Base-by-base conservation (phyloP, 352 stramenopile genomes). In the Phytophthora megakarya region DNA sequence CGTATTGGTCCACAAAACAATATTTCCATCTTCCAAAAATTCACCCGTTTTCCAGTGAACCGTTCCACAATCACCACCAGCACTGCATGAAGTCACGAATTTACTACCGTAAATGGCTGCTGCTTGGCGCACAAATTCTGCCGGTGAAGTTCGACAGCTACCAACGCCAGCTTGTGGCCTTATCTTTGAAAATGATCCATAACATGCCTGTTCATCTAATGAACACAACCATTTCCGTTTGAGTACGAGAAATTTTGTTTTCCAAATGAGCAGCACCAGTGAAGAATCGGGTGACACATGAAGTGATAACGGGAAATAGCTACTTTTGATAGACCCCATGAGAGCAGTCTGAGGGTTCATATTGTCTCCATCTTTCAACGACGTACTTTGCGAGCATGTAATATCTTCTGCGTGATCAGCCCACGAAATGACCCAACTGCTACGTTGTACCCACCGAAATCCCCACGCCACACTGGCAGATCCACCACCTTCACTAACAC, bases 391-490 rank as follows among this genome's bases (percentile, higher is more conserved):
- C 0, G 86, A 93, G 30, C 86, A 95, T 13, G 84, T 93, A 43
- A 95, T 92, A 49, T 95, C 86, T 8, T 90, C 70, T 1, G 84
- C 71, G n/a, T 93, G 81, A 48, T 90, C 81, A 0, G 86, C 84
- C 86, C 86, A 95, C 44, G 86, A 93, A 13, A 95, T 76, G 3
- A 95, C 78, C 86, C 86, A 95, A 32, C 82, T 91, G 33, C 73
- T 91, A n/a, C 90, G 72, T 58, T 91, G 81, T 2, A 86, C 49
- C 86, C 86, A 95, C 15, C 84, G 73, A 26, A 85, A 90, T 0
- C 65, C 69, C 67, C 67, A 75, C 2, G 66, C 61, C 16, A 67
- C 54, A 51, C 54, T 64, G 1, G 66, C 62, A 7, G 51, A 65
- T 1, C 62, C 62, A 5, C 63, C 67, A 35, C 57, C 32, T 61